Base-by-base conservation (phyloP, 352 stramenopile genomes). In the Phytophthora sojae region DNA sequence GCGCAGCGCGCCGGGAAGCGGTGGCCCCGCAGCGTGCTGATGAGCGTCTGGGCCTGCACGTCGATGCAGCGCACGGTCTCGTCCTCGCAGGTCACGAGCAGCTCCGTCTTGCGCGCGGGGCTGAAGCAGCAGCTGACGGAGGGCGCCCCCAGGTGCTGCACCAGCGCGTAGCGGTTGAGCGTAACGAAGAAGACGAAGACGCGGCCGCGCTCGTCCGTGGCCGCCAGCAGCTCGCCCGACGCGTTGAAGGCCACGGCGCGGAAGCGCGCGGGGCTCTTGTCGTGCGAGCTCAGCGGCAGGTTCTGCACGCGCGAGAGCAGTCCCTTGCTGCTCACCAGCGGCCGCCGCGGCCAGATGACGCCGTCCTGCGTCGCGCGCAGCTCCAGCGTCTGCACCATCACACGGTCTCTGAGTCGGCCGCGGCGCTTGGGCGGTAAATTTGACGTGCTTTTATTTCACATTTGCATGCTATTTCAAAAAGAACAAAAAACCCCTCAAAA, bases 61-160 rank as follows among this genome's bases (percentile, higher is more conserved):
- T 96, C 86, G 30, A 96, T 86, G 62, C 89, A 96, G 6, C 75
- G 52, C 44, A 94, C 86, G 67, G 74, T 90, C 67, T 93, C 80
- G 76, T 95, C 90, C 73, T 96, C 89, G 70, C 89, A 94, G 6
- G 87, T 93, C 45, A 96, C 82, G 19, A 95, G 84, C 57, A 95
- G 68, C 67, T 96, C 89, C n/a, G 79, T 82, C 59, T 83, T 85
- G 45, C 81, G 87, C 35, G 63, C 64, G 2, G 87, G 86, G 63
- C 79, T 93, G 65, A 96, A 96, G 69, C 75, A 91, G 67, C 86
- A 93, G 9, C 80, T 77, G 23, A 91, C 65, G 0, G 81, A 80
- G 15, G 85, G 77, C 4, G 76, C 78, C 15, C 87, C 89, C 3
- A 96, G 57, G 56, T 94, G 86, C 56, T 85, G 81, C 56, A 93